Percentiles rank a stretch among this genome's conserved stretches.
Conservation (phyloP, 2,329 filamentous ascomycete species). For the Cordyceps fumosorosea region DNA sequence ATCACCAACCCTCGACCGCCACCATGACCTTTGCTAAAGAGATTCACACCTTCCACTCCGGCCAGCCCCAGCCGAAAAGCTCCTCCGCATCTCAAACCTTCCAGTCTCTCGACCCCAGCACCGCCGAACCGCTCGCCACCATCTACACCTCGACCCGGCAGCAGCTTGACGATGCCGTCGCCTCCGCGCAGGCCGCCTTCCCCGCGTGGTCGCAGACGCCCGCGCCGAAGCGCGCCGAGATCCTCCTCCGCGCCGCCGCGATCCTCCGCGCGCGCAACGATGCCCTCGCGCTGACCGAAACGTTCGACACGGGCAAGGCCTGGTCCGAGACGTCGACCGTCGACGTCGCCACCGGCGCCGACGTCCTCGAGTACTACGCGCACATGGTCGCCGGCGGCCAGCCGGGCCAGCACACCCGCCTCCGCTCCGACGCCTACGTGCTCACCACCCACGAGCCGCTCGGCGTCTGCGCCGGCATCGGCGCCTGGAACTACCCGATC, state of each 20-base stretch:
- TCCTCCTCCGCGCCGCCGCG: conserved; percentile 69
- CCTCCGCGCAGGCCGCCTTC: conserved; percentile 66
- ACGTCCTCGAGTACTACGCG: conserved; percentile 82
- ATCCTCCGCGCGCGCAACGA: conserved; percentile 73
- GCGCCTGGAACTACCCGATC: conserved; percentile 88
- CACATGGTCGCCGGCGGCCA: conserved; percentile 72
- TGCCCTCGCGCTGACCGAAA: conserved; percentile 71
- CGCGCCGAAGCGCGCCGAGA: conserved; percentile 65
- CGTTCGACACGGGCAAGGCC: conserved; percentile 79
- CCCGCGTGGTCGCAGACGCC: conserved; percentile 69
- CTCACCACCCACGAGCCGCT: conserved; percentile 77
- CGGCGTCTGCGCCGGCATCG: conserved; percentile 80
- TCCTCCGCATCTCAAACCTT: conserved; percentile 57
- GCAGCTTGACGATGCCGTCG: conserved; percentile 66
- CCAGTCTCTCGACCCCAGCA: conserved; percentile 68
- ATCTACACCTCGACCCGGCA: conserved; percentile 62
- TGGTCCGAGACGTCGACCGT: conserved; percentile 79
- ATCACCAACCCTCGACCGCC: conserved; percentile 3
- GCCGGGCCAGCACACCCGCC: conserved; percentile 70
- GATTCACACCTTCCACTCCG: conserved; percentile 67
- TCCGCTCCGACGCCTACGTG: conserved; percentile 71
- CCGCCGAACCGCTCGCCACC: conserved; percentile 58
- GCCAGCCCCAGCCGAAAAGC: conserved; percentile 53
- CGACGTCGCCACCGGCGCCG: conserved; percentile 75
- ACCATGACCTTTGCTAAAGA: conserved; percentile 31